Evolutionary conservation across 768 basidiomycete species (phyloP), one percentile per base, ranked within the genome.

Genomic region (Mycena indigotica): DNA sequence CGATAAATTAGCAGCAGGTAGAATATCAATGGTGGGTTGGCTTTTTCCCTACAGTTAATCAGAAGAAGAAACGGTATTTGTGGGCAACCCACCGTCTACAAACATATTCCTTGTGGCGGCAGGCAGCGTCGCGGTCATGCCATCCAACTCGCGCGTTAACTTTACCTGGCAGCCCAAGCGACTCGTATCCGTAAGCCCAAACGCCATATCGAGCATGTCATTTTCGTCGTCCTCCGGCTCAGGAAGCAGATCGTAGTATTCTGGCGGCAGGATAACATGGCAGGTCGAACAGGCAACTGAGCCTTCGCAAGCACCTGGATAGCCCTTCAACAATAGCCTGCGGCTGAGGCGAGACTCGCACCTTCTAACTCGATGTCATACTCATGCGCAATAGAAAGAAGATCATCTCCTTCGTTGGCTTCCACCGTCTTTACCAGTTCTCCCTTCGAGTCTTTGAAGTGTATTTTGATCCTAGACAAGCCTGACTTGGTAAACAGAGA

Each of bases 221-320:
- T 98, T 99, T 75, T 99, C 96, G 69, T 99, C 96, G 63, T 98
- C 96, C 54, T 91, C 91, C 3, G 96, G 95, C 67, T 98, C 96
- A 1, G 92, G 89, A 2, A 98, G 81, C 46, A 82, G 70, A 71
- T 98, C 92, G 70, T 95, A 98, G 58, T 87, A 80, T 66, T 94
- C 87, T 21, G 82, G 82, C 24, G 86, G 78, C 53, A 95, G 79
- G 56, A 99, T 93, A 55, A 98, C 84, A 70, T 99, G 96, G 71
- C 96, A 99, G 21, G 96, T 99, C 15, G 96, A 98, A 69, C 96
- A 99, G 16, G 96, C 96, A 48, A 97, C 84, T 1, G 94, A 96
- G 38, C 93, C 91, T 77, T 98, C 96, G 72, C 97, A 99, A 25
- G 96, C 96, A 56, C 95, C 95, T 97, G 66, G 23, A 54, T 28